Base-by-base conservation (phyloP, 768 basidiomycete genomes). In the Boletellus sp. region DNA sequence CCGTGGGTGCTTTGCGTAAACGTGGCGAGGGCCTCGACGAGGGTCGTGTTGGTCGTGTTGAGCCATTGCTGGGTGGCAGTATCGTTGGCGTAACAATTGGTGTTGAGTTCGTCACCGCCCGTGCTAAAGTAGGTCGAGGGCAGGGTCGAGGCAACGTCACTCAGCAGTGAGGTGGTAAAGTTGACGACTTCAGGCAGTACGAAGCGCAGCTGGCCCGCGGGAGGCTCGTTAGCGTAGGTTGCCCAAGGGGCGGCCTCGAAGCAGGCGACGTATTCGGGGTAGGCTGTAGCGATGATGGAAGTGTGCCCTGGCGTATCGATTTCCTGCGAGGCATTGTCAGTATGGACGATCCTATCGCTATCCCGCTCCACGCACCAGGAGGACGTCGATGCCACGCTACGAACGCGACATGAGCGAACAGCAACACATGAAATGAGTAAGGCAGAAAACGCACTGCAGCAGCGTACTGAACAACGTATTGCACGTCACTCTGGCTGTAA, bases 241-340 rank as follows among this genome's bases (percentile, higher is more conserved):
- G 69, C 16, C 84, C 86, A 86, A 0, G 84, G 85, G 2, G 72
- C 65, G 2, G 72, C 74, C 15, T 75, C 64, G 15, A 70, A 63
- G 57, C 91, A 92, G 1, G 89, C 90, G 34, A 93, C 65, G 49
- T 81, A 78, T 26, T 91, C 85, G 0, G 91, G 90, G 60, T 88
- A 78, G 0, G 85, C 74, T 8, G 70, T 56, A 3, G 74, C 75
- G 34, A 94, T 84, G 26, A 74, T 68, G 1, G 84, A 74, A 2
- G 89, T 89, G 65, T 93, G 92, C 0, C 90, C 91, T 1, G 91
- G 91, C 2, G 79, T 87, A 62, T 92, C 92, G 45, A 93, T 78
- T 72, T 92, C 90, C 80, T 84, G 47, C n/a, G 13, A 23, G 26
- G 6, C 11, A 31, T 4, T 3, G 33, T 51, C 31, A 55, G 19